Evolutionary conservation across 441 rosid species (phyloP).

Genomic region (Populus trichocarpa): DNA sequence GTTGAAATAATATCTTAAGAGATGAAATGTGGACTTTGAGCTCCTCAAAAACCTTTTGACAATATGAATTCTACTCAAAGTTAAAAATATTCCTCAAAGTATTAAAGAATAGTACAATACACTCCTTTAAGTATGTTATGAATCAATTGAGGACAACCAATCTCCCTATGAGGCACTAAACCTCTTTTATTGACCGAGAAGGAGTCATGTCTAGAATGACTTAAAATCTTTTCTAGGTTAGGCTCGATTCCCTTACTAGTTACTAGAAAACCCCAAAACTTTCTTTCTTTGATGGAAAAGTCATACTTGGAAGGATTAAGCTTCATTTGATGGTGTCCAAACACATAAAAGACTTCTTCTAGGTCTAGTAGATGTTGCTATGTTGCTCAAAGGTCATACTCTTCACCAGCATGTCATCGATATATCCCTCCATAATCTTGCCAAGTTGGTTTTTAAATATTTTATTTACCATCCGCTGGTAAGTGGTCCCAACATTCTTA

Average conservation of each 20-base stretch:
- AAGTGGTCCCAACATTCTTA: neutral
- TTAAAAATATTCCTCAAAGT: neutral
- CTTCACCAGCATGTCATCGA: neutral
- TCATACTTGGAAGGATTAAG: neutral
- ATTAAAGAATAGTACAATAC: neutral
- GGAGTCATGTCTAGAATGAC: neutral
- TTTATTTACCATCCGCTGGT: neutral
- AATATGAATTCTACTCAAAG: no score
- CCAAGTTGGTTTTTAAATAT: neutral
- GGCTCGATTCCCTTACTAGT: neutral
- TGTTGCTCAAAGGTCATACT: neutral
- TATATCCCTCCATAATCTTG: neutral
- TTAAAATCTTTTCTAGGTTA: neutral
- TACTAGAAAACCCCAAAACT: neutral
- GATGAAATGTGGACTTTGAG: neutral
- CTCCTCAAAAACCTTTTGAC: neutral
- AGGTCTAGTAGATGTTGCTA: neutral
- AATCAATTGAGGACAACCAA: neutral
- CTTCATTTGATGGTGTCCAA: neutral
- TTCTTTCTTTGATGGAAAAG: neutral
- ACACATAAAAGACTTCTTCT: neutral
- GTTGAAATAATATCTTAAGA: no score
- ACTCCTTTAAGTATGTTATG: accelerated
- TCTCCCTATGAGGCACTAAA: neutral
- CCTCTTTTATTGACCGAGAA: neutral